phyloP scores from a whole-genome alignment of 805 yeast species.

The Candida montana region DNA sequence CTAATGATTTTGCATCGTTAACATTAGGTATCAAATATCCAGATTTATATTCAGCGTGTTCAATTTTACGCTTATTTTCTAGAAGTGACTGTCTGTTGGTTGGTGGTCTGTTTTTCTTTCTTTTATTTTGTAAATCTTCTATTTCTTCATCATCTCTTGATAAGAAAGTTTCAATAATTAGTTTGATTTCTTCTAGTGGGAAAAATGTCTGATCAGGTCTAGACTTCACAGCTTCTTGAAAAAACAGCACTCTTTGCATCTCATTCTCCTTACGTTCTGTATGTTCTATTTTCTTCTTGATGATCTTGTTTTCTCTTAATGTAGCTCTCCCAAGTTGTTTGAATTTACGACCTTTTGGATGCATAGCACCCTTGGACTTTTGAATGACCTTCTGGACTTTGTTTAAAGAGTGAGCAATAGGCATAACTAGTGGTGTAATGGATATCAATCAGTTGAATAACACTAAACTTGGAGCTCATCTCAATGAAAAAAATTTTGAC shows the following conservation, averaged over 20 bases:
- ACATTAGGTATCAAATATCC: slow-evolving; percentile 77
- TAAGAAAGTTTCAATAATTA: slow-evolving; percentile 56
- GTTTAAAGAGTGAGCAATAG: slow-evolving; percentile 58
- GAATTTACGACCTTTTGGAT: slow-evolving; percentile 87
- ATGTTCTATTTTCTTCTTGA: slow-evolving; percentile 50
- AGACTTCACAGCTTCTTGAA: slow-evolving; percentile 52
- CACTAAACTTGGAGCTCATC: too few relatives aligned
- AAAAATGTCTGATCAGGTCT: slow-evolving; percentile 39
- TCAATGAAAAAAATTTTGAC: slow-evolving; percentile 4
- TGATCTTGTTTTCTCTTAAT: slow-evolving; percentile 69
- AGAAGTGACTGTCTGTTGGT: slow-evolving; percentile 62
- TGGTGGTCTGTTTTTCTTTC: slow-evolving; percentile 89
- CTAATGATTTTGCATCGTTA: slow-evolving; percentile 52
- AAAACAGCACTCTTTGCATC: slow-evolving; percentile 48
- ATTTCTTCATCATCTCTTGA: slow-evolving; percentile 74
- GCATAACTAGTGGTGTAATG: too few relatives aligned
- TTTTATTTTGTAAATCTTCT: slow-evolving; percentile 47
- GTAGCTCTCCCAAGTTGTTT: slow-evolving; percentile 83
- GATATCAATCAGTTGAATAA: too few relatives aligned
- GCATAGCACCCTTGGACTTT: slow-evolving; percentile 54
- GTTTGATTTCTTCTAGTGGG: slow-evolving; percentile 51
- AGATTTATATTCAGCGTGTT: slow-evolving; percentile 52
- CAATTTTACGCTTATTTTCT: slow-evolving; percentile 57
- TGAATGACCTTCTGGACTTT: slow-evolving; percentile 60
- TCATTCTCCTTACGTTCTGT: slow-evolving; percentile 57